Evolutionary conservation across 345 rosid species (phyloP).

Genomic region (Citrus sp.): DNA sequence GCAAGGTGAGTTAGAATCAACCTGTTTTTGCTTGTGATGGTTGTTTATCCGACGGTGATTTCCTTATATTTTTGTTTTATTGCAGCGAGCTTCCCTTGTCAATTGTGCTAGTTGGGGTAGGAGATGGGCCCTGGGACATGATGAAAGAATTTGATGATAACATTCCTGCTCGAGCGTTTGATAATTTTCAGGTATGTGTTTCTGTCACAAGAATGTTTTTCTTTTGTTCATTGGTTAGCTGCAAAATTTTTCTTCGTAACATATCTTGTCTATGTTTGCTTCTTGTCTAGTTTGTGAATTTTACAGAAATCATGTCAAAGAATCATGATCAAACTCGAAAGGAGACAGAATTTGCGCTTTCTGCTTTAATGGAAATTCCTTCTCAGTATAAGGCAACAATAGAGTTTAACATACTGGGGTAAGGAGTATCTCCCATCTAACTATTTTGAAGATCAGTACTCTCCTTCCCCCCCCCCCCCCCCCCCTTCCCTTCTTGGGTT

Average conservation of each 20-base stretch:
- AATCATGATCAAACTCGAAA: slow-evolving; percentile 49
- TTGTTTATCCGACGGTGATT: not conserved
- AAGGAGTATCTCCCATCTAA: slow-evolving; percentile 6
- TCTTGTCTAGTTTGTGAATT: slow-evolving; percentile 78
- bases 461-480: not conserved
- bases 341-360: slow-evolving; percentile 87
- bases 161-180: slow-evolving; percentile 91
- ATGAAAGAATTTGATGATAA: slow-evolving; percentile 97
- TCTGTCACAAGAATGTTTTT: not conserved
- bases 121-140: slow-evolving; percentile 99
- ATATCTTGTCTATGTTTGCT: not conserved
- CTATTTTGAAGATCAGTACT: not conserved
- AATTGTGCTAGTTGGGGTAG: slow-evolving; percentile 87
- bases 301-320: slow-evolving; percentile 88
- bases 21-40: not conserved
- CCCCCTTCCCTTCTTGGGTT: no score
- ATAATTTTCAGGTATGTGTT: slow-evolving; percentile 82
- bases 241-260: not conserved
- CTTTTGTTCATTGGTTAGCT: not conserved
- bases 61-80: slow-evolving; percentile 19
- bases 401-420: slow-evolving; percentile 87
- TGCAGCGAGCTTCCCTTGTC: slow-evolving; percentile 80
- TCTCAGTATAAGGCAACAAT: slow-evolving; percentile 88
- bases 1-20: slow-evolving; percentile 59
- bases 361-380: slow-evolving; percentile 97